These are phyloP conservation scores for Lentinula edodes DNA, from an alignment of 768 basidiomycete species.

Conservation along the genomic window DNA sequence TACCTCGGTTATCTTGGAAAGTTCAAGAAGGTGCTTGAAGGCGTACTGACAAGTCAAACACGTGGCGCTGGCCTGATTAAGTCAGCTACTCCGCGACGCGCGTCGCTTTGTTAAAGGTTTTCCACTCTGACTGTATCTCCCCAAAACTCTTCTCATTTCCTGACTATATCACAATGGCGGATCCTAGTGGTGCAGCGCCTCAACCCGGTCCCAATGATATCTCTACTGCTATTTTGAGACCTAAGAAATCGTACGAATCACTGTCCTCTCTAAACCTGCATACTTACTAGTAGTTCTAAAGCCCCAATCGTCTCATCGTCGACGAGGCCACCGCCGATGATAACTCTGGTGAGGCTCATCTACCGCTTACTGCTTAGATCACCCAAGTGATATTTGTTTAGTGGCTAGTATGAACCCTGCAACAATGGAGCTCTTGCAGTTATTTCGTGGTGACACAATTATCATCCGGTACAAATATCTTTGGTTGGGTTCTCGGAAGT, in stretches of 20 bases:
- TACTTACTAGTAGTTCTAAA: conserved; percentile 28
- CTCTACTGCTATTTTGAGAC: conserved; percentile 91
- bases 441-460: conserved; percentile 97
- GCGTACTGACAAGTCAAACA: neutral
- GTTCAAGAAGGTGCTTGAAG: conserved; percentile 5
- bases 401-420: conserved; percentile 94
- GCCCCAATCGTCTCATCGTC: conserved; percentile 96
- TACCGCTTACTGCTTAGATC: neutral
- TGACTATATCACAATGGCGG: conserved; percentile 42
- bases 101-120: conserved; percentile 1
- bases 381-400: conserved; percentile 22
- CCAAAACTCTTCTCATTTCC: neutral
- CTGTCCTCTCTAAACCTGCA: conserved; percentile 7
- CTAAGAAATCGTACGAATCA: conserved; percentile 92
- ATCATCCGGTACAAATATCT: conserved; percentile 68
- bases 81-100: conserved; percentile 1
- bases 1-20: neutral
- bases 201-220: conserved; percentile 85
- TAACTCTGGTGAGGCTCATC: conserved; percentile 70
- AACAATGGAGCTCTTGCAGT: conserved; percentile 89
- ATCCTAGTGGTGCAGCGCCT: conserved; percentile 79
- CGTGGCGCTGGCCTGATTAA: neutral
- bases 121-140: neutral
- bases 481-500: neutral
- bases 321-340: conserved; percentile 94